phyloP scores from a whole-genome alignment of 306 rosid genomes.

The Bauhinia variegata region DNA sequence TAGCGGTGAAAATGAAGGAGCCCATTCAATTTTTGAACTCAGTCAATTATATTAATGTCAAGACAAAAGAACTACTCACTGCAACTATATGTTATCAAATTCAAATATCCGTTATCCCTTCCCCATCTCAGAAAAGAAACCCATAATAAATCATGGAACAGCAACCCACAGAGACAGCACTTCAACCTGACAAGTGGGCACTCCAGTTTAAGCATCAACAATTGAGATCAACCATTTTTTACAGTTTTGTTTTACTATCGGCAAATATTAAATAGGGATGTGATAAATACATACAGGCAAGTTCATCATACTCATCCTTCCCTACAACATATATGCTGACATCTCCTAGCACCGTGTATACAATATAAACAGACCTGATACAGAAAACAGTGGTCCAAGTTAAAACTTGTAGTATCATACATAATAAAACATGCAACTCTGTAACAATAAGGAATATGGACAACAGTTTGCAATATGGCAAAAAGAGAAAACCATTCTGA shows the following conservation, averaged over 20 bases:
- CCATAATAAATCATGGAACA: too few relatives aligned
- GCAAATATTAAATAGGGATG: constrained; percentile 9
- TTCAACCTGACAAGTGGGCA: constrained; percentile 12
- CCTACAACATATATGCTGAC: constrained; percentile 88
- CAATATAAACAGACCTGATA: constrained; percentile 92
- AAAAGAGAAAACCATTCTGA: constrained; percentile 14
- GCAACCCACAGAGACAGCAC: background rate
- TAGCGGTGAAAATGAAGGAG: background rate
- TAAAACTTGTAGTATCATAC: background rate
- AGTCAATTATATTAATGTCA: background rate
- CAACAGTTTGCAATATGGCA: constrained; percentile 1
- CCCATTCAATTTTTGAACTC: background rate
- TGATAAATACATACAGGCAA: constrained; percentile 69
- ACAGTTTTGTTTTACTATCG: constrained; percentile 4
- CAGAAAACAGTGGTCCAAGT: background rate
- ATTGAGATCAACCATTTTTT: constrained; percentile 12
- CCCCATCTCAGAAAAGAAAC: background rate
- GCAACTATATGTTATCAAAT: background rate
- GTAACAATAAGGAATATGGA: constrained; percentile 1
- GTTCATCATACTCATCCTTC: constrained; percentile 90
- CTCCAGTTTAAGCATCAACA: constrained; percentile 17
- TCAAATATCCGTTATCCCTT: background rate
- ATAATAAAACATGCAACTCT: constrained; percentile 5
- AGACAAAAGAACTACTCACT: constrained; percentile 11
- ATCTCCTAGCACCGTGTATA: constrained; percentile 91